Conservation (phyloP, 164 flowering plant genomes). For the Umbellularia californica region DNA sequence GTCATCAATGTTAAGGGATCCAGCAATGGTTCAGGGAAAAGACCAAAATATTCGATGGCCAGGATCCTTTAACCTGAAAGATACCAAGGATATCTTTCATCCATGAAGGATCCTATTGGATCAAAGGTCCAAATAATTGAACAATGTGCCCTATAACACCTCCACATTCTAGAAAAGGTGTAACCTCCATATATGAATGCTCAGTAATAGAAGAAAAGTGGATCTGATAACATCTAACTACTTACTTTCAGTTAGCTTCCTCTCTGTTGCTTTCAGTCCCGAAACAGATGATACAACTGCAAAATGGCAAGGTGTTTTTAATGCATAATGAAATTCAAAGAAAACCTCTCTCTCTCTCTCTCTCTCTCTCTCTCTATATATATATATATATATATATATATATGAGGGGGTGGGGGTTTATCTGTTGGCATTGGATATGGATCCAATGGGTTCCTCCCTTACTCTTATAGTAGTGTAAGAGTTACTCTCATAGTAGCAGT, state of each 20-base stretch:
- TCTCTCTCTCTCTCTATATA: too few species aligned
- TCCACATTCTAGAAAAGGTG: background rate
- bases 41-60: background rate
- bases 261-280: conserved; percentile 53
- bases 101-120: background rate
- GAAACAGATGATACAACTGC: conserved; percentile 86
- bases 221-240: background rate
- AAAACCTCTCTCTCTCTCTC: too few species aligned
- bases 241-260: conserved; percentile 49
- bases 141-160: background rate
- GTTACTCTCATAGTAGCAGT: too few species aligned
- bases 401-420: too few species aligned
- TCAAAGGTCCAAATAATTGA: background rate
- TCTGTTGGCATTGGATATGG: too few species aligned
- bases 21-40: background rate
- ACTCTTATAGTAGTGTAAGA: too few species aligned
- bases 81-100: background rate
- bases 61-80: background rate
- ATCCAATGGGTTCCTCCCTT: too few species aligned
- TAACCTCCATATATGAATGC: background rate
- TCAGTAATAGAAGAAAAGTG: background rate
- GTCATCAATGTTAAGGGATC: background rate
- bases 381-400: too few species aligned
- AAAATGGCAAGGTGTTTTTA: conserved; percentile 12
- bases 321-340: background rate